These are phyloP conservation scores for Canavalia gladiata DNA, from an alignment of 306 rosid genomes.

Conservation along the genomic window DNA sequence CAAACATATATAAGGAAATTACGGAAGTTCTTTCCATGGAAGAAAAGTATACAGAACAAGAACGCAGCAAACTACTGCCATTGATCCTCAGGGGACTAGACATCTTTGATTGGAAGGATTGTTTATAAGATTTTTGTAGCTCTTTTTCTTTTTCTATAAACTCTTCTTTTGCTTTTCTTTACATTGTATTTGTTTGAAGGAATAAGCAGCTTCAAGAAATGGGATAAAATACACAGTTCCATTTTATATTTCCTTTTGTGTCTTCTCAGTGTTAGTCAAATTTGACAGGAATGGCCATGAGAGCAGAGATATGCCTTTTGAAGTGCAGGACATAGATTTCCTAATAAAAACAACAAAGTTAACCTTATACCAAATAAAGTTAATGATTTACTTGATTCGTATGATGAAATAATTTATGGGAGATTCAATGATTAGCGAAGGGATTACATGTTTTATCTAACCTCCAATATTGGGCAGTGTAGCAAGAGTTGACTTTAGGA, in stretches of 20 bases:
- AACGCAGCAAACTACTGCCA: slow-evolving; percentile 44
- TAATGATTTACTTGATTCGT: background rate
- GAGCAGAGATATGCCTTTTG: background rate
- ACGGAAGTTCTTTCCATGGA: slow-evolving; percentile 53
- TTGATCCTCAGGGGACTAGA: slow-evolving; percentile 42
- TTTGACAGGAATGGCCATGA: background rate
- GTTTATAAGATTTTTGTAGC: slow-evolving; percentile 62
- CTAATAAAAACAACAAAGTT: background rate
- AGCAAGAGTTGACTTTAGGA: background rate
- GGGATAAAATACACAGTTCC: slow-evolving; percentile 39
- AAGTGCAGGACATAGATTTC: background rate
- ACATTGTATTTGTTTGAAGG: slow-evolving; percentile 61
- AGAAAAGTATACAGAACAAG: slow-evolving; percentile 50
- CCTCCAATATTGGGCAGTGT: background rate
- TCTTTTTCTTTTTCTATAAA: background rate
- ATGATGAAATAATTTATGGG: background rate
- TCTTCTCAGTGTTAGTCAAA: slow-evolving; percentile 16
- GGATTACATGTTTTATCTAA: background rate
- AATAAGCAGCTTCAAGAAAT: slow-evolving; percentile 54
- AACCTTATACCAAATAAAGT: slow-evolving; percentile 11
- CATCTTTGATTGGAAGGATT: slow-evolving; percentile 56
- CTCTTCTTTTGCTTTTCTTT: slow-evolving; percentile 7
- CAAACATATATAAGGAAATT: slow-evolving; percentile 54
- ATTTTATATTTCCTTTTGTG: background rate
- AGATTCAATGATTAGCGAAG: background rate